Conservation (phyloP, 225 moss, liverwort and hornwort genomes). For the Pseudoscleropodium purum region DNA sequence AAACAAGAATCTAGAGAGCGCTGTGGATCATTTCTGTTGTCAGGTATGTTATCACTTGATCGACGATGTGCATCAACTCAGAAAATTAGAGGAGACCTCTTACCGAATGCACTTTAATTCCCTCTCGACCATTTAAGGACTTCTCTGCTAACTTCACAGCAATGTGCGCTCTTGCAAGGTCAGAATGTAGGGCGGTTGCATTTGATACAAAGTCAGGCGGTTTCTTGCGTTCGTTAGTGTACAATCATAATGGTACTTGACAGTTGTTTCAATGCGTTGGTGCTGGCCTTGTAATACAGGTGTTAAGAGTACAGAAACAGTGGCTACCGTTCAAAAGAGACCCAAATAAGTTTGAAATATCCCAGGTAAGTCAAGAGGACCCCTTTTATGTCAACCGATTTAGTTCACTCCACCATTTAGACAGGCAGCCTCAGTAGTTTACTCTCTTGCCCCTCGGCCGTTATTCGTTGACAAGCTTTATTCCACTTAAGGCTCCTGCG, state of each 20-base stretch:
- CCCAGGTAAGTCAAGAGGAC: conserved; percentile 30
- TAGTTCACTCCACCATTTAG: neutral
- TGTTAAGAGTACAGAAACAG: conserved; percentile 49
- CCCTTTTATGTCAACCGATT: neutral
- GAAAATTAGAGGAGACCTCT: neutral
- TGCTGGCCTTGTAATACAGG: conserved; percentile 27
- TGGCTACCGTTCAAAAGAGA: neutral
- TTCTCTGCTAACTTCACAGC: neutral
- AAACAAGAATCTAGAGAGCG: conserved; percentile 5
- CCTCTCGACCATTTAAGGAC: neutral
- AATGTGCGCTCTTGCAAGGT: neutral
- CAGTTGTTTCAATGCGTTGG: neutral
- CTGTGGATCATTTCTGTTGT: conserved; percentile 14
- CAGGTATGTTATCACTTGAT: conserved; percentile 19
- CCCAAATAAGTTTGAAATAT: conserved; percentile 35
- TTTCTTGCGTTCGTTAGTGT: neutral
- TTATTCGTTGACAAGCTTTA: neutral
- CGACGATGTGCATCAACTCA: neutral
- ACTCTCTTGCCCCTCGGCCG: neutral
- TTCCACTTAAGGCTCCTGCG: neutral
- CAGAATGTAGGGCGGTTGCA: neutral
- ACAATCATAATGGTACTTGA: neutral
- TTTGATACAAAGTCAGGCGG: neutral
- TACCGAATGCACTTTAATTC: neutral
- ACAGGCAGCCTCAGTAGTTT: neutral